A percentile compares a stretch with the other conserved stretches of the same genome.
These are phyloP conservation scores for Sistotremastrum niveocremeum DNA, from an alignment of 768 basidiomycete species.

Conservation along the genomic window DNA sequence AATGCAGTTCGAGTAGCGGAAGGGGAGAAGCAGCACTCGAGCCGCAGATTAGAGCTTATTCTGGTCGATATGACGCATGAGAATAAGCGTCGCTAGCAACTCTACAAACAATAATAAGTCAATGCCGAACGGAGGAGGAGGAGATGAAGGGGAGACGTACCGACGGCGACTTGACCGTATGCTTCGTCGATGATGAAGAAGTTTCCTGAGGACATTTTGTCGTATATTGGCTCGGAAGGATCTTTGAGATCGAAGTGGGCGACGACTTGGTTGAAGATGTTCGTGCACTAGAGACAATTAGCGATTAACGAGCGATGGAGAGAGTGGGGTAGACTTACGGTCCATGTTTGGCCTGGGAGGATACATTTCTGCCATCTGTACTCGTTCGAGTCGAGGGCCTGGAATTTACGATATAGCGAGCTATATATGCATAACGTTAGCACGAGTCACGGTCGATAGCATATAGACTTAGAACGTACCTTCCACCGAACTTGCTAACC, in stretches of 20 bases:
- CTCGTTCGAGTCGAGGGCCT: constrained; percentile 53
- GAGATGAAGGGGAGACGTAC: constrained; percentile 20
- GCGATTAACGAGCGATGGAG: constrained; percentile 1
- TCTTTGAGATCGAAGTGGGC: constrained; percentile 56
- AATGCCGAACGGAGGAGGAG: no score
- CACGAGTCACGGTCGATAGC: constrained; percentile 1
- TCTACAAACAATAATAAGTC: no score
- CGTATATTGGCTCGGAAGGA: constrained; percentile 38
- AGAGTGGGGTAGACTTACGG: constrained; percentile 32
- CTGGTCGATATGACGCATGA: no score
- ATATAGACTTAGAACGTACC: background rate
- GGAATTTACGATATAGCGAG: constrained; percentile 55
- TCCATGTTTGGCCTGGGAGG: constrained; percentile 55
- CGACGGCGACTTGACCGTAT: constrained; percentile 37
- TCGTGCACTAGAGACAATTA: constrained; percentile 32
- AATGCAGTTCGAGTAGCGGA: no score
- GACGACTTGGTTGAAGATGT: constrained; percentile 38
- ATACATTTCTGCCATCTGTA: constrained; percentile 53
- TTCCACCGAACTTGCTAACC: no score
- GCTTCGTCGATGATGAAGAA: constrained; percentile 45
- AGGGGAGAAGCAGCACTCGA: no score
- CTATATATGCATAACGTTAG: constrained; percentile 21
- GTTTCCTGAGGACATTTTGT: constrained; percentile 39
- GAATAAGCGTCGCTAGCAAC: no score
- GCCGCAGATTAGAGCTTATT: no score